These are phyloP conservation scores for Achaetomiella virescens DNA, from an alignment of 495 filamentous ascomycete genomes.

Conservation along the genomic window DNA sequence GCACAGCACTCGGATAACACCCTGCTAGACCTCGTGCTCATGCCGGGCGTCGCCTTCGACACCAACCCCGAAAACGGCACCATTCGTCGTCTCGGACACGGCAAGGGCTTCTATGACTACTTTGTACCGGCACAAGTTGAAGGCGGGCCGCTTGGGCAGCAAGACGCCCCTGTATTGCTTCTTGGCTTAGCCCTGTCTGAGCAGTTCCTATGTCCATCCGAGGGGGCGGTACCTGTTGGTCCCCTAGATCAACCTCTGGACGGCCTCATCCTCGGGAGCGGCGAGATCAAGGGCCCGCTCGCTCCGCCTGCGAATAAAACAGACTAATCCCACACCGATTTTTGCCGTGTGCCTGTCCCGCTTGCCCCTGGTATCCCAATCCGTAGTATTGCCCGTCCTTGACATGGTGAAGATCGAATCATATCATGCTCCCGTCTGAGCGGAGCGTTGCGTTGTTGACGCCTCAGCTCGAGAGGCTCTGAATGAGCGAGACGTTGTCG, in stretches of 20 bases:
- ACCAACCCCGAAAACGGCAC: slow-evolving; percentile 35
- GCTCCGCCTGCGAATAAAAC: slow-evolving; percentile 12
- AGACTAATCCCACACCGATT: slow-evolving; percentile 4
- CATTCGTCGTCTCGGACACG: slow-evolving; percentile 80
- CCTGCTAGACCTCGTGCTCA: slow-evolving; percentile 71
- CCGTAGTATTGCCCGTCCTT: slow-evolving; percentile 5
- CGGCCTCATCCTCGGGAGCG: slow-evolving; percentile 42
- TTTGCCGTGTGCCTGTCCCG: slow-evolving; percentile 14
- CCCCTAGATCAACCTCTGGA: slow-evolving; percentile 43
- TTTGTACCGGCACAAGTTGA: slow-evolving; percentile 69
- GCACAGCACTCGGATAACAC: slow-evolving; percentile 41
- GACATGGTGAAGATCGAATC: slow-evolving; percentile 1
- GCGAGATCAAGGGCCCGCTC: slow-evolving; percentile 34
- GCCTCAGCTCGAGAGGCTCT: slow-evolving; percentile 55
- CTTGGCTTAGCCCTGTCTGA: slow-evolving; percentile 83
- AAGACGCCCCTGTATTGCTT: slow-evolving; percentile 50
- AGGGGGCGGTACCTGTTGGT: slow-evolving; percentile 35
- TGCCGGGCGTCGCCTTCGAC: slow-evolving; percentile 95
- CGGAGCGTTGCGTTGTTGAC: not conserved
- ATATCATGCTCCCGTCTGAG: not conserved
- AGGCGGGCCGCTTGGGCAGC: slow-evolving; percentile 33
- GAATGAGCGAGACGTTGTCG: slow-evolving; percentile 94
- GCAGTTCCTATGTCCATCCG: slow-evolving; percentile 60
- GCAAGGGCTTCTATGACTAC: slow-evolving; percentile 94
- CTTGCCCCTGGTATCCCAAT: slow-evolving; percentile 19